Conservation (phyloP, 129 eudicot species). For the Artemisia tridentata region DNA sequence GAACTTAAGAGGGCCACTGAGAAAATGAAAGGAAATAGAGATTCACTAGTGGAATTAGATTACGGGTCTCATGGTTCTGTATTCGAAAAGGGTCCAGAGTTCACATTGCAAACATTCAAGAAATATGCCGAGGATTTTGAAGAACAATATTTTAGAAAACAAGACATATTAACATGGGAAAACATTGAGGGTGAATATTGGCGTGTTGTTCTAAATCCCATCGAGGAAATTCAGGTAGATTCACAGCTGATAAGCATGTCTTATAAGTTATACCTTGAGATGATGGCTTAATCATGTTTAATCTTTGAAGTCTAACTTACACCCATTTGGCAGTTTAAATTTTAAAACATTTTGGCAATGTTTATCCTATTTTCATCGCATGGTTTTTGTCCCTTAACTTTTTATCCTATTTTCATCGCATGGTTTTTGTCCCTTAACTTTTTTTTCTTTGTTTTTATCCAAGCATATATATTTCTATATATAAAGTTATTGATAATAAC, state of each 20-base stretch:
- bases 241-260: neutral
- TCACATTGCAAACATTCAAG: conserved; percentile 57
- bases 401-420: no score
- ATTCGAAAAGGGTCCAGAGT: conserved; percentile 55
- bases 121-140: conserved; percentile 62
- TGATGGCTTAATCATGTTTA: no score
- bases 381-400: no score
- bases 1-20: conserved; percentile 29
- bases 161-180: conserved; percentile 31
- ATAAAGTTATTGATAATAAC: neutral
- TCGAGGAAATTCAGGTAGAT: conserved; percentile 74
- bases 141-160: conserved; percentile 45
- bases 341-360: no score
- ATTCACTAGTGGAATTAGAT: no score
- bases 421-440: no score
- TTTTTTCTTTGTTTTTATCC: neutral
- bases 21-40: conserved; percentile 19
- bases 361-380: no score
- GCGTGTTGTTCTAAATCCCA: conserved; percentile 78
- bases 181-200: conserved; percentile 82
- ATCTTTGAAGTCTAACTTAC: no score
- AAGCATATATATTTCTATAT: neutral
- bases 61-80: conserved; percentile 30
- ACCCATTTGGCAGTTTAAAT: no score
- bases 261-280: no score